These are phyloP conservation scores for Stenogyne calaminthoides DNA, from an alignment of 305 asterid species.

Conservation along the genomic window DNA sequence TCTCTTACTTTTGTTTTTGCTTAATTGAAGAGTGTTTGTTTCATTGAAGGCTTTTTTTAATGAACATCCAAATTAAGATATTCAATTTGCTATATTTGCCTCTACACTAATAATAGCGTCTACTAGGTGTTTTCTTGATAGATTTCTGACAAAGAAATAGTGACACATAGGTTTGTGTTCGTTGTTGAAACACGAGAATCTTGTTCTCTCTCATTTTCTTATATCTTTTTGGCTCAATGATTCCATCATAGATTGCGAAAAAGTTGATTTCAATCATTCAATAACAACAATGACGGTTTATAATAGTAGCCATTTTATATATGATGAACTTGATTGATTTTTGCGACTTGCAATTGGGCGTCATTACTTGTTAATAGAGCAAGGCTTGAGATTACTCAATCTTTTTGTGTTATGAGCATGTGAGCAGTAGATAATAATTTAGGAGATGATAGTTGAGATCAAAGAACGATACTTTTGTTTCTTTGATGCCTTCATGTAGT, in stretches of 20 bases:
- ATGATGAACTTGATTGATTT: too few species aligned
- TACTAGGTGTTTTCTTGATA: background rate
- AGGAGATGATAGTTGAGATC: background rate
- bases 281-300: background rate
- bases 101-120: too few species aligned
- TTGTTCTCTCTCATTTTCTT: background rate
- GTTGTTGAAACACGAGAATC: background rate
- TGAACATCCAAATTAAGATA: too few species aligned
- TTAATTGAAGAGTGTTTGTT: too few species aligned
- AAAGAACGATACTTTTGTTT: background rate
- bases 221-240: background rate
- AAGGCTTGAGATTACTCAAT: too few species aligned
- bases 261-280: background rate
- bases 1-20: too few species aligned
- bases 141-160: background rate
- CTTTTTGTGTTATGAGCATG: background rate
- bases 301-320: too few species aligned
- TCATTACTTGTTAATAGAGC: too few species aligned
- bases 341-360: too few species aligned
- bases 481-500: background rate
- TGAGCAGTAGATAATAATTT: background rate
- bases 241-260: too few species aligned
- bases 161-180: background rate
- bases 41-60: too few species aligned
- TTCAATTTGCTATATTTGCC: too few species aligned